Conservation (phyloP, 2,329 filamentous ascomycete genomes). For the Pseudocercospora macadamiae region DNA sequence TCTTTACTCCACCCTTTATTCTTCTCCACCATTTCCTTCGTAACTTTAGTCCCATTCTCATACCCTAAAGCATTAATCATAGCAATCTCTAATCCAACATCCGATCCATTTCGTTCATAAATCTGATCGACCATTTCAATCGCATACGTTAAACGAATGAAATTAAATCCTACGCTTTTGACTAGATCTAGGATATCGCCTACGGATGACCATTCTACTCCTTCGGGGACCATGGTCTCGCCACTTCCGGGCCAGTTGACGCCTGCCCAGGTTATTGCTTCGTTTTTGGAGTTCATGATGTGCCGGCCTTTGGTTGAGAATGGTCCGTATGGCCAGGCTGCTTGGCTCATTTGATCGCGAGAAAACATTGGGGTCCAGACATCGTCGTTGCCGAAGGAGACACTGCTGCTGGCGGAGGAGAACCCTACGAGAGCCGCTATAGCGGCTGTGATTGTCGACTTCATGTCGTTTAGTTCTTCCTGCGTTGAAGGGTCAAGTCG, state of each 20-base stretch:
- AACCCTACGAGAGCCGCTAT: slow-evolving; percentile 1
- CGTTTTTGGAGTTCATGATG: slow-evolving; percentile 26
- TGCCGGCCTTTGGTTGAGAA: slow-evolving; percentile 38
- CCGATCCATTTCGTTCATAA: slow-evolving; percentile 43
- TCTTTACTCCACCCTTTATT: slow-evolving; percentile 44
- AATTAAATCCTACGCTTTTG: slow-evolving; percentile 39
- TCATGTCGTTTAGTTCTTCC: background rate
- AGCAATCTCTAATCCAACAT: slow-evolving; percentile 45
- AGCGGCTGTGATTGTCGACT: background rate
- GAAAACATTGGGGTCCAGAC: slow-evolving; percentile 9
- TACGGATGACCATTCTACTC: slow-evolving; percentile 37
- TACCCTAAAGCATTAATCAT: slow-evolving; percentile 45
- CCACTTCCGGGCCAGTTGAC: slow-evolving; percentile 40
- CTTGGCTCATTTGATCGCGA: slow-evolving; percentile 11
- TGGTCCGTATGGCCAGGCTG: slow-evolving; percentile 36
- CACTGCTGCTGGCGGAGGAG: background rate
- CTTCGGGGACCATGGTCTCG: slow-evolving; percentile 41
- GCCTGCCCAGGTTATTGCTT: slow-evolving; percentile 36
- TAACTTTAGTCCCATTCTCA: slow-evolving; percentile 45
- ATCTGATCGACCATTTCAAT: slow-evolving; percentile 49
- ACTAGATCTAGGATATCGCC: slow-evolving; percentile 35
- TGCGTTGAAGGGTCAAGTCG: background rate
- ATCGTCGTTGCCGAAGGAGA: slow-evolving; percentile 6
- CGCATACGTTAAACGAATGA: slow-evolving; percentile 45
- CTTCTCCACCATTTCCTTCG: slow-evolving; percentile 40